Evolutionary conservation across 192 early-diverging fungal genomes (phyloP), one percentile per base, ranked within the genome.

Genomic region (Rhizophagus clarus): DNA sequence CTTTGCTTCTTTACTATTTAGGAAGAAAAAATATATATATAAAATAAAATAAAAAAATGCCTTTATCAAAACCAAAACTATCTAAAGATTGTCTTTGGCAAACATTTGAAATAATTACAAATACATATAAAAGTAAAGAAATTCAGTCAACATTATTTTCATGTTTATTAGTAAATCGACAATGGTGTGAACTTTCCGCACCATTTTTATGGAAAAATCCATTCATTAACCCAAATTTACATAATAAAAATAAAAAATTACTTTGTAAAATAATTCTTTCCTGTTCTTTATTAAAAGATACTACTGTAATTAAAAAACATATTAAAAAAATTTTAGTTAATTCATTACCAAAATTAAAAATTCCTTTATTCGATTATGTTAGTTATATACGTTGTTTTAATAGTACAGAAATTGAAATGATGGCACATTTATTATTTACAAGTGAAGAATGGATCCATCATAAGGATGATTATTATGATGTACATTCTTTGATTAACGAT

Each of bases 131-230:
- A 20, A 20, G 51, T 56, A 56, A 56, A 56, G 51, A 56, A 56
- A 56, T 56, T 17, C 51, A 56, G 3, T 20, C 51, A 56, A 68
- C 66, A 26, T 26, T 68, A 68, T 68, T 32, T 34, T 24, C 66
- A 32, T 68, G 66, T 28, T 29, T 34, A 68, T 68, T 68, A 68
- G 66, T 68, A 15, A 68, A 28, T 68, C 28, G 66, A 68, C 66
- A 68, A 68, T 68, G 66, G 66, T 68, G 66, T 68, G 34, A 32
- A 68, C 29, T 32, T 68, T 14, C 66, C 34, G n/a, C n/a, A 32
- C 28, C 28, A 68, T 68, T 32, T 28, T 28, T 68, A 68, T 68
- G 66, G 66, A 34, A 29, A 28, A 29, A 68, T 68, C 66, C 66
- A 28, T 68, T 68, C n/a, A 11, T 68, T 17, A 68, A 68, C 10